Evolutionary conservation across 345 rosid genomes (phyloP).

Genomic region (Hibiscus trionum): DNA sequence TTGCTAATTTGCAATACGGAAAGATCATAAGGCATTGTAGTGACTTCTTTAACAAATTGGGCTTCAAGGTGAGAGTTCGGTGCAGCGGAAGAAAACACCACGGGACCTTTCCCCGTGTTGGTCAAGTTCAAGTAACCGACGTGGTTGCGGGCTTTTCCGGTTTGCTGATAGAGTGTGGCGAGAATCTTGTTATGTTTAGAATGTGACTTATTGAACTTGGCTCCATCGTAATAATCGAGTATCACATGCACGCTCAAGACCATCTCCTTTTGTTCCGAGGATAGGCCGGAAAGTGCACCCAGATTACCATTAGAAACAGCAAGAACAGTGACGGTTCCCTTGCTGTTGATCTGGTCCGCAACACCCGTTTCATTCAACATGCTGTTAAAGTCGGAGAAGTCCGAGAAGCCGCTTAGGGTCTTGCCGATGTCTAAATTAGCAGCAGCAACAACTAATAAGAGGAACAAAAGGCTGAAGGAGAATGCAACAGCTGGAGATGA

Average conservation of each 20-base stretch:
- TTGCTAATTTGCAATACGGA: neutral
- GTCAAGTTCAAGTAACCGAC: neutral
- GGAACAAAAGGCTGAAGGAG: neutral
- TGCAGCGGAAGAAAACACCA: neutral
- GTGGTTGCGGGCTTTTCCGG: neutral
- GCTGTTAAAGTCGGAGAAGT: constrained; percentile 2
- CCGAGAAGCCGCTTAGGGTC: neutral
- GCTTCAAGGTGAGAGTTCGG: neutral
- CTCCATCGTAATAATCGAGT: neutral
- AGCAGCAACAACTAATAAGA: neutral
- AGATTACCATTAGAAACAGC: neutral
- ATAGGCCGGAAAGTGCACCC: neutral
- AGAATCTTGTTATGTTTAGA: neutral
- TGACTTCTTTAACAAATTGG: neutral
- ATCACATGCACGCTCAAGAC: constrained; percentile 2
- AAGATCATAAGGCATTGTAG: neutral
- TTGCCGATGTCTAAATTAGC: neutral
- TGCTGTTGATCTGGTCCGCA: neutral
- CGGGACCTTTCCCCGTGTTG: neutral
- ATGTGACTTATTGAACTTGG: neutral
- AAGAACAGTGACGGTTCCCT: neutral
- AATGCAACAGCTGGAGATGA: neutral
- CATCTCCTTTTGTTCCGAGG: neutral
- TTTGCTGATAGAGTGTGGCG: constrained; percentile 1
- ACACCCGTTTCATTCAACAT: neutral